Conservation (phyloP, 2,329 filamentous ascomycete genomes). For the Pyrenophora seminiperda region DNA sequence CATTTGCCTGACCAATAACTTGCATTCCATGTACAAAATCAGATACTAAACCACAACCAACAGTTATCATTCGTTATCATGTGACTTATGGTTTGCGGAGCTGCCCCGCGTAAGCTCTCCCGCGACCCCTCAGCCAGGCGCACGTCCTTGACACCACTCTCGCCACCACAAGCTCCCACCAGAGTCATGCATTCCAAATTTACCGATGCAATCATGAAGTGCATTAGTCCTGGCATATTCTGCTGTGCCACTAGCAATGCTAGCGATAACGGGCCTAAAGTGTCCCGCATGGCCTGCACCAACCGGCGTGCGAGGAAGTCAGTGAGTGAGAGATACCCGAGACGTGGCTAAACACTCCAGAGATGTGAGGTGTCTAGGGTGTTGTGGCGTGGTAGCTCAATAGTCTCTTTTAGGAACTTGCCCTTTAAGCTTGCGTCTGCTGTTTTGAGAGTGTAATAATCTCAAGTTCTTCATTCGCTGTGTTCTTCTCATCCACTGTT, state of each 20-base stretch:
- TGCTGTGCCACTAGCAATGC: background rate
- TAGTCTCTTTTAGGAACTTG: background rate
- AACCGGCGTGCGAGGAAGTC: slow-evolving; percentile 16
- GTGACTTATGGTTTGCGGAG: background rate
- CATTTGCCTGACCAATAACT: too few species aligned
- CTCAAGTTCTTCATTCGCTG: background rate
- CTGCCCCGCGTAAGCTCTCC: slow-evolving; percentile 3
- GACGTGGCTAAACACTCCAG: slow-evolving; percentile 40
- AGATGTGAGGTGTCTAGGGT: slow-evolving; percentile 14
- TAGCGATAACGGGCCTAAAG: slow-evolving; percentile 9
- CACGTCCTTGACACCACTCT: background rate
- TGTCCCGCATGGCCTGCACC: slow-evolving; percentile 15
- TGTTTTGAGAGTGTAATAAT: slow-evolving; percentile 1
- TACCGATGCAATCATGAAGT: slow-evolving; percentile 4
- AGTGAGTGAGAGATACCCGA: slow-evolving; percentile 17
- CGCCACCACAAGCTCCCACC: slow-evolving; percentile 14
- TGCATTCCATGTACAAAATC: too few species aligned
- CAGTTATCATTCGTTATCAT: too few species aligned
- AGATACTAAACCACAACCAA: too few species aligned
- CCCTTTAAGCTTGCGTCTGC: slow-evolving; percentile 5
- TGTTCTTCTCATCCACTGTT: background rate
- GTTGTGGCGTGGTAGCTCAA: slow-evolving; percentile 22
- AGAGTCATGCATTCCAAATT: slow-evolving; percentile 14
- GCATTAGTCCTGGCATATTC: slow-evolving; percentile 15
- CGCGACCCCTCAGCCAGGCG: slow-evolving; percentile 2